These are phyloP conservation scores for Aquilaria sinensis DNA, from an alignment of 345 rosid species.

Conservation along the genomic window DNA sequence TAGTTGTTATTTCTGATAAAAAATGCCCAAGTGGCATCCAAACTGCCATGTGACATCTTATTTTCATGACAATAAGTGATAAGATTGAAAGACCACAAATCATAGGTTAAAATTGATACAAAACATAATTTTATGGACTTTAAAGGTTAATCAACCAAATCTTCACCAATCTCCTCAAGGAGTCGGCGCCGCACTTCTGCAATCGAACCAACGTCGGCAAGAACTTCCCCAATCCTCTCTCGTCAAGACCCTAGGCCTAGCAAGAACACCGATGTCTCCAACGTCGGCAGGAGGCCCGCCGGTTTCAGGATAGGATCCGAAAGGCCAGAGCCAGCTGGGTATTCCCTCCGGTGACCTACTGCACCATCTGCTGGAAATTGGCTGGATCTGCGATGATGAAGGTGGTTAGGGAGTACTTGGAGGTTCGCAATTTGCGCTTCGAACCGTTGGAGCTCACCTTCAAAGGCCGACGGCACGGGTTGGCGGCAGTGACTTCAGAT, in stretches of 20 bases:
- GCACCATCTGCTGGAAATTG: constrained; percentile 70
- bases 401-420: constrained; percentile 55
- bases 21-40: too few relatives aligned
- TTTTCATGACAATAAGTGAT: too few relatives aligned
- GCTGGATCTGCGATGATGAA: constrained; percentile 67
- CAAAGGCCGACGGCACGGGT: constrained; percentile 15
- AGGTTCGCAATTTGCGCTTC: constrained; percentile 50
- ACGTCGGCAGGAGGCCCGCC: constrained; percentile 51
- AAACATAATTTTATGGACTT: too few relatives aligned
- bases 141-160: too few relatives aligned
- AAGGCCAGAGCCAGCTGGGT: constrained; percentile 12
- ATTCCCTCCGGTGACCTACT: constrained; percentile 58
- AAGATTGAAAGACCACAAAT: too few relatives aligned
- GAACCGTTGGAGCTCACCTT: constrained; percentile 29
- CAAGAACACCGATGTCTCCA: constrained; percentile 49
- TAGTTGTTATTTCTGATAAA: too few relatives aligned
- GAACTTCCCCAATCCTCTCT: too few relatives aligned
- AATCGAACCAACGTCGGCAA: too few relatives aligned
- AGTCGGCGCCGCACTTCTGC: too few relatives aligned
- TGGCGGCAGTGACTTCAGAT: constrained; percentile 20
- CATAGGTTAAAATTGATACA: too few relatives aligned
- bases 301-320: constrained; percentile 44
- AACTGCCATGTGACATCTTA: too few relatives aligned
- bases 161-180: too few relatives aligned
- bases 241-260: constrained; percentile 24